A percentile compares a stretch with the other conserved stretches of the same genome.
These are phyloP conservation scores for Tricholomella constricta DNA, from an alignment of 768 basidiomycete genomes.

Conservation along the genomic window DNA sequence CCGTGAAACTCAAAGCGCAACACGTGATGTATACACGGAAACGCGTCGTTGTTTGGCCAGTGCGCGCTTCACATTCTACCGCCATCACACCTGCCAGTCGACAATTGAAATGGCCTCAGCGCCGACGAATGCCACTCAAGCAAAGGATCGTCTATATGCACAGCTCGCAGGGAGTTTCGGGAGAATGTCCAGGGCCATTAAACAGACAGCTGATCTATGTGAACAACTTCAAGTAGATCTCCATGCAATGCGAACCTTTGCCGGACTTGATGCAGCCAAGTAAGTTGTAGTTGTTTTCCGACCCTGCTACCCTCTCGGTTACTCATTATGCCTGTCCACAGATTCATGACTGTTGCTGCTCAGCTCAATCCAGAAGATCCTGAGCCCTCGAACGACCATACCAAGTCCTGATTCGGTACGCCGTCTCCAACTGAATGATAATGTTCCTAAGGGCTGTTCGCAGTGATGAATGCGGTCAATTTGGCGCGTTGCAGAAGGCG, in stretches of 20 bases:
- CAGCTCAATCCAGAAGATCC: slow-evolving; percentile 37
- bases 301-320: not conserved
- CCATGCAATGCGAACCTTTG: slow-evolving; percentile 76
- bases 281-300: slow-evolving; percentile 40
- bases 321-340: slow-evolving; percentile 13
- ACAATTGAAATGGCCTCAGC: slow-evolving; percentile 17
- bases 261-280: slow-evolving; percentile 83
- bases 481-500: too few relatives aligned
- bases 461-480: too few relatives aligned
- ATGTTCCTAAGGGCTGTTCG: too few relatives aligned
- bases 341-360: slow-evolving; percentile 46
- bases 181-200: slow-evolving; percentile 66
- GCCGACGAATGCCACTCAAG: slow-evolving; percentile 68
- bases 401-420: not conserved
- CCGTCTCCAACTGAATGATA: not conserved
- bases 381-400: not conserved
- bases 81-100: not conserved
- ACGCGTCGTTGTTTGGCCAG: not conserved
- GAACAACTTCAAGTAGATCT: slow-evolving; percentile 76
- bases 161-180: slow-evolving; percentile 72
- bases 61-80: not conserved
- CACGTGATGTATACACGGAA: not conserved
- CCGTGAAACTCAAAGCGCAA: not conserved
- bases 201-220: slow-evolving; percentile 75
- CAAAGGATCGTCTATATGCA: slow-evolving; percentile 79